Evolutionary conservation across 1,284 basidiomycete species (phyloP).

Genomic region (Leucoagaricus sp.): DNA sequence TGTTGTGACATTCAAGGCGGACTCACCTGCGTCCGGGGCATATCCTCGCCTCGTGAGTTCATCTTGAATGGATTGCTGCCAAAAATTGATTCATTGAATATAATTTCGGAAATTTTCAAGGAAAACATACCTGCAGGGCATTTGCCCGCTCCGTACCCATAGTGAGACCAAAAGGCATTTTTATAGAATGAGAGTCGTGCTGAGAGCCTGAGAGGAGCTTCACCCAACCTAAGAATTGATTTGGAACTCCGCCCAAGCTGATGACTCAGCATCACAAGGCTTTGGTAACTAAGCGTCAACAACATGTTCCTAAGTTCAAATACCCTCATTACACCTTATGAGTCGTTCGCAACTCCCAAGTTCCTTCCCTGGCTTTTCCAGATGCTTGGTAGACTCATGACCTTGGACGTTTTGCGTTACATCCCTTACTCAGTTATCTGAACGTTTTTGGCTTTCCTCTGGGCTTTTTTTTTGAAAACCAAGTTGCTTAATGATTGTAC

Average conservation of each 20-base stretch:
- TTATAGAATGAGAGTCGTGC: constrained; percentile 26
- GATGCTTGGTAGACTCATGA: too few relatives aligned
- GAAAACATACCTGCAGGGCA: constrained; percentile 59
- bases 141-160: constrained; percentile 80
- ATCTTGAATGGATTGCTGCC: constrained; percentile 77
- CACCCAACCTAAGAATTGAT: constrained; percentile 15
- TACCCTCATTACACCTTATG: background rate
- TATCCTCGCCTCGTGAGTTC: constrained; percentile 78
- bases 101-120: background rate
- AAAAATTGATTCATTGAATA: constrained; percentile 3
- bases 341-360: too few relatives aligned
- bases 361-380: too few relatives aligned
- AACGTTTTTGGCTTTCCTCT: too few relatives aligned
- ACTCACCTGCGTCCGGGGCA: constrained; percentile 74
- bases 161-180: constrained; percentile 73
- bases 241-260: constrained; percentile 30
- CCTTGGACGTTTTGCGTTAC: too few relatives aligned
- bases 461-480: too few relatives aligned
- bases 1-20: constrained; percentile 19
- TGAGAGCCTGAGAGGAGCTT: constrained; percentile 4
- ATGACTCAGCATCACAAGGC: constrained; percentile 9
- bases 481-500: too few relatives aligned
- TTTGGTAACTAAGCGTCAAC: constrained; percentile 2
- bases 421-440: too few relatives aligned
- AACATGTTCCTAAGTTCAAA: too few relatives aligned